Evolutionary conservation across 352 stramenopile genomes (phyloP), one percentile per base, ranked within the genome.

Genomic region (Pythium brachiatum): DNA sequence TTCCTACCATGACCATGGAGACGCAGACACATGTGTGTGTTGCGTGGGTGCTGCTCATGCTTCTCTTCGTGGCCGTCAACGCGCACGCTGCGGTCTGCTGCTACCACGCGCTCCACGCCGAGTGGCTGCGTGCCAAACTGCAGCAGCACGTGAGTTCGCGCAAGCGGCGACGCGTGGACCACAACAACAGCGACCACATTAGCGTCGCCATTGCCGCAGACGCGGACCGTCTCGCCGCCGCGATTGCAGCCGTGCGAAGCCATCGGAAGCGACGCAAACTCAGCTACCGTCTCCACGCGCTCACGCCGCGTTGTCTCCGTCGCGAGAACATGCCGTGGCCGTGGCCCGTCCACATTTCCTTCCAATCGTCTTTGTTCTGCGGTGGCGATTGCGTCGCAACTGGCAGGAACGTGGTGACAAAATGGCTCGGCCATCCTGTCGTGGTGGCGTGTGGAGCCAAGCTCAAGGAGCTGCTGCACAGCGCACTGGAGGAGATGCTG

Each of bases 401-500:
- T 41, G 34, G 7, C 18, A 2, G 34, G 18, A 7, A 13, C 2
- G 12, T 41, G 34, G 34, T 41, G 12, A 16, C 34, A 23, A 15
- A 44, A 25, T 59, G 46, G 46, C 44, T 65, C 53, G 43, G 43
- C 21, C 51, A 62, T 27, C 57, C 57, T n/a, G 16, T 62, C 5
- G 53, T 71, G 13, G 23, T 15, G 0, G 11, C 32, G 8, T 29
- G 52, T 12, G 32, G 16, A 11, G 15, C 26, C 0, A 60, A 52
- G 41, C 21, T 72, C 9, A 48, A 50, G 1, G 65, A 72, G 34
- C n/a, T 48, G 2, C 0, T 59, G n/a, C 41, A 61, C n/a, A 57
- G 26, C 26, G 66, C 66, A 20, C 55, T 73, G 11, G 60, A 68
- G 34, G 66, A 73, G 32, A 54, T 73, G 25, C 36, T 73, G 13